Percentiles rank a stretch among this genome's conserved stretches.
phyloP scores from a whole-genome alignment of 331 rosid genomes.

The Prunus yedoensis region DNA sequence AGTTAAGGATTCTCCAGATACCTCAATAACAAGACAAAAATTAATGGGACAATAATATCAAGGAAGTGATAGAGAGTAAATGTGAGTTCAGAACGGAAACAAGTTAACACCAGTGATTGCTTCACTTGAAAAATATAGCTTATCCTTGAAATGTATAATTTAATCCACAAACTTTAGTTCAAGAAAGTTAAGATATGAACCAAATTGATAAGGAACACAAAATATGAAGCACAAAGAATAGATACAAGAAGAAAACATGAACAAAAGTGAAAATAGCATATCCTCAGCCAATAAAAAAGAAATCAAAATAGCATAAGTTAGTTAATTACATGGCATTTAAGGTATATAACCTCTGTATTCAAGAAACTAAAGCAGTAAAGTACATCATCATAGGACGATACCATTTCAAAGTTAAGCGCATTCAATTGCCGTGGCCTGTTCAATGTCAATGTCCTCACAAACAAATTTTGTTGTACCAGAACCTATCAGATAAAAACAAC shows the following conservation, averaged over 20 bases:
- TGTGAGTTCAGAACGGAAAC: no score
- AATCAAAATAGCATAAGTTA: neutral
- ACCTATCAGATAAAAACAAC: slow-evolving; percentile 39
- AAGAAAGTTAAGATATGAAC: neutral
- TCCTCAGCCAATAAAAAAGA: neutral
- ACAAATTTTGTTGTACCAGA: slow-evolving; percentile 53
- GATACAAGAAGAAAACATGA: neutral
- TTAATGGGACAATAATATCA: no score
- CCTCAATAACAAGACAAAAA: no score
- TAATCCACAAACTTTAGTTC: neutral
- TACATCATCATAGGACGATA: slow-evolving; percentile 15
- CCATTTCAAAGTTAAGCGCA: slow-evolving; percentile 78
- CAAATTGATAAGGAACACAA: neutral
- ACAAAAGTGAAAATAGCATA: neutral
- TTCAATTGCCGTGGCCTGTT: slow-evolving; percentile 83
- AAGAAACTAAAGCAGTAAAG: neutral
- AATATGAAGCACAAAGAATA: neutral
- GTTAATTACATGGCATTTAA: neutral
- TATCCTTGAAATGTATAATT: neutral
- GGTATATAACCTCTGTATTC: neutral
- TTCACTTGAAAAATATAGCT: neutral
- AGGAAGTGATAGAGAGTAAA: no score
- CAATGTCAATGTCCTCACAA: slow-evolving; percentile 51
- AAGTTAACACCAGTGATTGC: no score
- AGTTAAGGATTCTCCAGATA: no score